Evolutionary conservation across 148 eudicot species (phyloP), one percentile per base, ranked within the genome.

Genomic region (Rhododendron henanense): DNA sequence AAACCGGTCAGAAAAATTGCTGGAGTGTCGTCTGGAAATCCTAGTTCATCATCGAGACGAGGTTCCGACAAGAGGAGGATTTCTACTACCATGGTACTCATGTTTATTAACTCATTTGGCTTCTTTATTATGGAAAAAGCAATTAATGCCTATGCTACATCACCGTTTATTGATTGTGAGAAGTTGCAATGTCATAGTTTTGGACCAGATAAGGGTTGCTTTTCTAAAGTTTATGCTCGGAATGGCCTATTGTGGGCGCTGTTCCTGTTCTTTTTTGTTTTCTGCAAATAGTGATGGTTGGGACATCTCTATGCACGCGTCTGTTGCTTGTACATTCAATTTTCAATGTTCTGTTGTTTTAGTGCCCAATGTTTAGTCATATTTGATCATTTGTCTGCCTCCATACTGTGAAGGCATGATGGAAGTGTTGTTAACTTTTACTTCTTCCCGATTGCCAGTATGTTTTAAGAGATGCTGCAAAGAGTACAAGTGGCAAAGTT

Each of bases 401-500:
- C 51, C 1, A 31, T 18, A 25, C 33, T 23, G 57, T 15, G 48
- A 45, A 74, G 65, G 21, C 45, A 74, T 57, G 53, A 44, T 45
- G 6, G 82, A 61, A 31, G 18, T 71, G 61, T 16, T 44, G 48
- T 23, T 83, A 31, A 71, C 71, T 33, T 28, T 53, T 41, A 44
- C 61, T 33, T 23, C 33, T 31, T 33, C 48, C 19, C 37, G 45
- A 50, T 79, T 83, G 71, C 80, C 92, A 97, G 99, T 97, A 97
- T 89, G 94, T 95, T 73, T 79, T 90, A 77, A 92, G 93, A 91
- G 89, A 92, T 76, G 88, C 88, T 84, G 90, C 92, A 79, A 97
- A 93, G 92, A 86, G 88, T 85, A 59, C 91, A 51, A 90, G 89
- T 87, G 94, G 92, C 88, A 96, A 94, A 88, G 96, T 92, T 77